Base-by-base conservation (phyloP, 805 yeast species). In the Metschnikowia matae region DNA sequence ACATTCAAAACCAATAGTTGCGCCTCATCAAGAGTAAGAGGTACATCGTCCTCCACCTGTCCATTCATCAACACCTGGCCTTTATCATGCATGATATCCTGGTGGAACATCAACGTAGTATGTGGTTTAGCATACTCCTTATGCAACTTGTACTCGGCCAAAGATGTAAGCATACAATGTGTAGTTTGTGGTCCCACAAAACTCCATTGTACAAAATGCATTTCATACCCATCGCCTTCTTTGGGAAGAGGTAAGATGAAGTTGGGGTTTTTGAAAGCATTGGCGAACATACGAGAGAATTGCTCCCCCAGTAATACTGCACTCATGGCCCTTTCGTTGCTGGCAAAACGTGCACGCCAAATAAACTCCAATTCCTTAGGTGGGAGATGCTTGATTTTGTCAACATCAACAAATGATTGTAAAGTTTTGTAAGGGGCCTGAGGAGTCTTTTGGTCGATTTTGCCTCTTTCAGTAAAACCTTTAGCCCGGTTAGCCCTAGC, bases 61-160 rank as follows among this genome's bases (percentile, higher is more conserved):
- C 97, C 96, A 57, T 90, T 90, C 95, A 91, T 87, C 56, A 94
- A 71, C 0, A 88, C 88, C 0, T 88, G 51, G 0, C 75, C 82
- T 54, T 87, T 84, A 14, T 77, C 75, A 0, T 74, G 67, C 4
- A 70, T 71, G 46, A 92, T 69, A 49, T 94, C 97, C 40, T 84
- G 81, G 70, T 92, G 97, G 74, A 92, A 87, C 67, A 83, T 81
- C 54, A 94, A 73, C 0, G 96, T 88, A 0, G 97, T 89, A 67
- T 94, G 98, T 1, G 99, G 98, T 63, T 89, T 85, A 8, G 99
- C 96, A 67, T 77, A 94, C 63, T 92, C 97, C 49, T 81, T 82
- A 63, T 92, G 97, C 29, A 90, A 77, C 66, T 92, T 90, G 69
- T 82, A 94, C 68, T 94, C 98, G 1, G 94, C 91, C 55, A 94